These are phyloP conservation scores for Lonicera japonica DNA, from an alignment of 129 eudicot species.

Conservation along the genomic window DNA sequence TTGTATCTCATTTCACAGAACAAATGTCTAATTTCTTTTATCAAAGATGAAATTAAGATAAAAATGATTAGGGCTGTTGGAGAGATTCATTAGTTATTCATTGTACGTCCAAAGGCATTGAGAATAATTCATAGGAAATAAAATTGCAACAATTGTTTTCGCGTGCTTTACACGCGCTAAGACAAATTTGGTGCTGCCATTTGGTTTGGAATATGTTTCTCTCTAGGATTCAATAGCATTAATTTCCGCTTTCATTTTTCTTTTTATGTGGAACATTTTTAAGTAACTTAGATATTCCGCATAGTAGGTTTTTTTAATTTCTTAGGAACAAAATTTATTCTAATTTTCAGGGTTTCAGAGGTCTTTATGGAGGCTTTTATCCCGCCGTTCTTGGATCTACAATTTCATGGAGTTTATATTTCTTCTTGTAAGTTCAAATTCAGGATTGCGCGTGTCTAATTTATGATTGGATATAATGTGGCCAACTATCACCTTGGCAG, in stretches of 20 bases:
- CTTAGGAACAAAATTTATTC: neutral
- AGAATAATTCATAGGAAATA: too few species aligned
- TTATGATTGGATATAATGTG: neutral
- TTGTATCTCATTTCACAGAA: too few species aligned
- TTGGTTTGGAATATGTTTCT: neutral
- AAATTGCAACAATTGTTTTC: too few species aligned
- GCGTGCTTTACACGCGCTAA: too few species aligned
- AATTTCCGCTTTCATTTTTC: neutral
- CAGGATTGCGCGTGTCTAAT: neutral
- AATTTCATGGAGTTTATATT: slow-evolving; percentile 92
- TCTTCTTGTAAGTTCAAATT: slow-evolving; percentile 72
- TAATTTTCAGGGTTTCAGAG: slow-evolving; percentile 76
- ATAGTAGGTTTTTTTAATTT: neutral
- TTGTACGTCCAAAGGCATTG: too few species aligned
- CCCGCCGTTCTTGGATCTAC: slow-evolving; percentile 98
- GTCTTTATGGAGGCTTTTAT: slow-evolving; percentile 84
- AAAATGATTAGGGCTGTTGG: too few species aligned
- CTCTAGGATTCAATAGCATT: neutral
- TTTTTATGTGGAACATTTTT: neutral
- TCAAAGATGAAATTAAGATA: too few species aligned
- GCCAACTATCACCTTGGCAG: too few species aligned
- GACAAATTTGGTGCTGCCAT: too few species aligned
- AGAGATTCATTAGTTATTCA: too few species aligned
- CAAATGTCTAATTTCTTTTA: too few species aligned
- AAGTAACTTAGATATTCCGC: slow-evolving; percentile 5